Conservation (phyloP, 2,329 filamentous ascomycete species). For the Diaporthe batatas region DNA sequence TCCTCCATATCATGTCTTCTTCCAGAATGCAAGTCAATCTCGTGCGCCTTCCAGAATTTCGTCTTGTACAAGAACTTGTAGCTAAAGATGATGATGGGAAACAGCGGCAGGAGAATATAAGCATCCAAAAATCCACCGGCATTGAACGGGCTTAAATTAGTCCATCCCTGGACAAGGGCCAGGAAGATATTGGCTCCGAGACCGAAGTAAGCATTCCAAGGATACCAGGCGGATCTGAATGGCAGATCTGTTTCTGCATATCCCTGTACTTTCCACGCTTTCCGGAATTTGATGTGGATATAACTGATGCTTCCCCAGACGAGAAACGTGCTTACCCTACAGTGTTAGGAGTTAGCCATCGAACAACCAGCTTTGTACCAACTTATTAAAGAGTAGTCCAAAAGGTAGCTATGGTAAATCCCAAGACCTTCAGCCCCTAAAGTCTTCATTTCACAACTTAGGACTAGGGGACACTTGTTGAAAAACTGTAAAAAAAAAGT, state of each 20-base stretch:
- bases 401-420: too few relatives aligned
- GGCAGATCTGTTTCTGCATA: conserved; percentile 67
- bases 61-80: conserved; percentile 70
- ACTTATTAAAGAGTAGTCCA: too few relatives aligned
- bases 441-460: too few relatives aligned
- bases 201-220: conserved; percentile 71
- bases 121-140: conserved; percentile 73
- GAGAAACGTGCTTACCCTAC: conserved; percentile 73
- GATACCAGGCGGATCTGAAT: conserved; percentile 67
- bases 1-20: conserved; percentile 68
- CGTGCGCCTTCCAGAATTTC: conserved; percentile 60
- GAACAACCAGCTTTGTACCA: too few relatives aligned
- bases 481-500: too few relatives aligned
- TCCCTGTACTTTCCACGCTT: conserved; percentile 72
- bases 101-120: conserved; percentile 72
- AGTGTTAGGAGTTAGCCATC: too few relatives aligned
- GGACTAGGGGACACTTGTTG: too few relatives aligned
- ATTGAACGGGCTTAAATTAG: conserved; percentile 69
- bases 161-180: conserved; percentile 73
- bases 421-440: too few relatives aligned
- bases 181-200: conserved; percentile 70
- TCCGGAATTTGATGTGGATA: conserved; percentile 79
- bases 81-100: conserved; percentile 67
- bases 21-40: conserved; percentile 70
- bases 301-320: conserved; percentile 80